phyloP scores from a whole-genome alignment of 805 yeast genomes.

The Metschnikowia similis region DNA sequence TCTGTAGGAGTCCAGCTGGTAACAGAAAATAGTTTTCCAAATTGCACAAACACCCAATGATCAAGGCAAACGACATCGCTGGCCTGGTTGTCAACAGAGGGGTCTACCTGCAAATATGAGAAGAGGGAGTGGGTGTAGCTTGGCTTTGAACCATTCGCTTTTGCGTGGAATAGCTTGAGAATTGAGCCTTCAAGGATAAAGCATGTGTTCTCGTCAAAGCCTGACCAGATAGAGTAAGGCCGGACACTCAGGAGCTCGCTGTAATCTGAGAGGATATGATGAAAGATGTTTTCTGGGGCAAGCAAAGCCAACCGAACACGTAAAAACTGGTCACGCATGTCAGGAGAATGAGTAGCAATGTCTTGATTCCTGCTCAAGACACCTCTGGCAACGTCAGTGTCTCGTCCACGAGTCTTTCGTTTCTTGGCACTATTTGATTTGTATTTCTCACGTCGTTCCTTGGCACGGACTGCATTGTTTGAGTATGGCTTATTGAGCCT shows the following conservation, averaged over 20 bases:
- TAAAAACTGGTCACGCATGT: not conserved
- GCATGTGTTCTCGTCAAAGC: not conserved
- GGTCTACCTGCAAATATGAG: not conserved
- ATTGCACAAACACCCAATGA: not conserved
- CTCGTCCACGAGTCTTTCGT: not conserved
- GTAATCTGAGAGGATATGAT: not conserved
- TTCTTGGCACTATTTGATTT: not conserved
- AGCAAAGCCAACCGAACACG: not conserved
- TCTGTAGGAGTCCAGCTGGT: not conserved
- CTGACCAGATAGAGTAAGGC: constrained; percentile 2
- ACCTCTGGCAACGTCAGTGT: not conserved
- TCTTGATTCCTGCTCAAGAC: not conserved
- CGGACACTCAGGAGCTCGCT: not conserved
- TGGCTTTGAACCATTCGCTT: not conserved
- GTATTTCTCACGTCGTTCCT: constrained; percentile 16
- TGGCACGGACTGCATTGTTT: constrained; percentile 25
- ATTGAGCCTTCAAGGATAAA: not conserved
- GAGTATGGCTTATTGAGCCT: constrained; percentile 20
- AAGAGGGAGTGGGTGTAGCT: not conserved
- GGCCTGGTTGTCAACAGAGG: not conserved
- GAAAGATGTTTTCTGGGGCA: not conserved
- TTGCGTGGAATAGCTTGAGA: not conserved
- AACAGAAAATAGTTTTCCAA: not conserved
- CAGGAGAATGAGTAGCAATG: not conserved
- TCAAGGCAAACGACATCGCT: not conserved